Evolutionary conservation across 2,329 filamentous ascomycete genomes (phyloP).

Genomic region (Colletotrichum sp.): DNA sequence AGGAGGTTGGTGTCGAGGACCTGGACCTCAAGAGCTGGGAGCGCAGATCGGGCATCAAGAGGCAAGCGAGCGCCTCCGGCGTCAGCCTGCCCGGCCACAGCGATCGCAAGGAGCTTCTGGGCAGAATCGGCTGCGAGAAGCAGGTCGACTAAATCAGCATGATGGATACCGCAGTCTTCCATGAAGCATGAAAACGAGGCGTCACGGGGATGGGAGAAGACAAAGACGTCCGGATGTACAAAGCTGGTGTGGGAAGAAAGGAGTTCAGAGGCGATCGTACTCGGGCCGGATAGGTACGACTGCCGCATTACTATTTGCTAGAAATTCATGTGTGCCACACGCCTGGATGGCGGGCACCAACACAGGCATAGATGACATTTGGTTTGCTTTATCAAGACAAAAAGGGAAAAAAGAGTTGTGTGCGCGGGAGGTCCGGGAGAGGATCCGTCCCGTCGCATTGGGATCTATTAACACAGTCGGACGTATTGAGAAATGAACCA

Average conservation of each 20-base stretch:
- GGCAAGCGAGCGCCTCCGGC: slow-evolving; percentile 57
- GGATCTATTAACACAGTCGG: not conserved
- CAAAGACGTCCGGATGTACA: not conserved
- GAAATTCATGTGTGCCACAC: not conserved
- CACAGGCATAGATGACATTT: slow-evolving; percentile 16
- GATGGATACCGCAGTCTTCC: not conserved
- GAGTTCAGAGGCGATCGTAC: not conserved
- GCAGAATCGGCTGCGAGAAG: slow-evolving; percentile 84
- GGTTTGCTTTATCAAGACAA: not conserved
- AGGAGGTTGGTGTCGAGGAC: slow-evolving; percentile 77
- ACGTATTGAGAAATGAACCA: slow-evolving; percentile 12
- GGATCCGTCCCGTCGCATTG: not conserved
- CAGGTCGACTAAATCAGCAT: slow-evolving; percentile 54
- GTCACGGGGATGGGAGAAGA: not conserved
- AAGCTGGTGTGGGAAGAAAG: not conserved
- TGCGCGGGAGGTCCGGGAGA: not conserved
- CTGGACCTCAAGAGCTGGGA: slow-evolving; percentile 72
- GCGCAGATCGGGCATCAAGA: slow-evolving; percentile 59
- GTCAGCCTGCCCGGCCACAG: slow-evolving; percentile 74
- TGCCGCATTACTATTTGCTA: slow-evolving; percentile 10
- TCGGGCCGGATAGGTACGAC: not conserved
- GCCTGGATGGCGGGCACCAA: slow-evolving; percentile 12
- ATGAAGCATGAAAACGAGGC: not conserved
- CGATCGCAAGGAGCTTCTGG: slow-evolving; percentile 81
- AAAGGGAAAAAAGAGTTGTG: not conserved